phyloP scores from a whole-genome alignment of 2,329 filamentous ascomycete species.

The Phialophora macrospora region DNA sequence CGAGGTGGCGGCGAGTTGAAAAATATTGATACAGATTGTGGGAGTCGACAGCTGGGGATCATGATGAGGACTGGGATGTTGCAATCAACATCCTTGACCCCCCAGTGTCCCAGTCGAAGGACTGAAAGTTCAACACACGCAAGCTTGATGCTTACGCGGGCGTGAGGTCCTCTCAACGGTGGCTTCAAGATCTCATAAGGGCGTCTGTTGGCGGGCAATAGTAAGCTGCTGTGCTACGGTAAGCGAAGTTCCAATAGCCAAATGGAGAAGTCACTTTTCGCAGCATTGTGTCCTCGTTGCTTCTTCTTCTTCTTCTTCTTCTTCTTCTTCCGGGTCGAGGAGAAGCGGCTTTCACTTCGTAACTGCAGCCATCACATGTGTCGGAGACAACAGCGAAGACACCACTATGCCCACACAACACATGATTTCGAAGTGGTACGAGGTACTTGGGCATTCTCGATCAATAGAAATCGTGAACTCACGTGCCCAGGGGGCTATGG shows the following conservation, averaged over 20 bases:
- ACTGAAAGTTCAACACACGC: not conserved
- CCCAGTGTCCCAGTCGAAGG: not conserved
- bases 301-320: not conserved
- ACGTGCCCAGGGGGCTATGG: constrained; percentile 5
- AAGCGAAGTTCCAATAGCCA: not conserved
- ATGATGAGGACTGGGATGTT: not conserved
- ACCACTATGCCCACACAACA: not conserved
- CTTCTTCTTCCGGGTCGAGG: not conserved
- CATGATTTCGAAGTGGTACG: not conserved
- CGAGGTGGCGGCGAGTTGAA: constrained; percentile 19
- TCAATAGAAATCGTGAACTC: not conserved
- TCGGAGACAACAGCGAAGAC: too few relatives aligned
- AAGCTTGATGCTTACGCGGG: not conserved
- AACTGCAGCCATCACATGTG: too few relatives aligned
- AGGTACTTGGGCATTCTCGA: not conserved
- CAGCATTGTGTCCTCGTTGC: not conserved
- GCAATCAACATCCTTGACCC: not conserved
- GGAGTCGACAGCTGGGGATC: not conserved
- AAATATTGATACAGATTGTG: not conserved
- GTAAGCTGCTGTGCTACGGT: not conserved
- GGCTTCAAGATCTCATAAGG: not conserved
- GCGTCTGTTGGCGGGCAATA: constrained; percentile 4
- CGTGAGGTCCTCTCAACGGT: not conserved
- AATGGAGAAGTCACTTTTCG: not conserved
- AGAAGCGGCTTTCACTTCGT: not conserved